A percentile compares a stretch with the other conserved stretches of the same genome.
phyloP scores from a whole-genome alignment of 306 rosid species.

The Begonia loranthoides region DNA sequence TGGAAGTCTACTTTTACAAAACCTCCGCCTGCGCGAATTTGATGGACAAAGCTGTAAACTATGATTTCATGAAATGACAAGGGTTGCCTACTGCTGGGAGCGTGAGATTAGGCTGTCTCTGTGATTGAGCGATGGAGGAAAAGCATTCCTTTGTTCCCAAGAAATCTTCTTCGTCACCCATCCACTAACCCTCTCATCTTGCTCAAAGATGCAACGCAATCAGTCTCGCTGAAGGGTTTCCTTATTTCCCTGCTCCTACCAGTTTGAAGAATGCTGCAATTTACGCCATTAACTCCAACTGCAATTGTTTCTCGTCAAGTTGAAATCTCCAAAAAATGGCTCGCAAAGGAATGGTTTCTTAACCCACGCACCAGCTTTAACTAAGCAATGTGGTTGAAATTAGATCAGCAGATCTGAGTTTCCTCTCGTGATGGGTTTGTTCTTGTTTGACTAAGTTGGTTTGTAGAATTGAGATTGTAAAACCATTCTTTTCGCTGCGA shows the following conservation, averaged over 20 bases:
- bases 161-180: constrained; percentile 52
- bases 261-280: constrained; percentile 56
- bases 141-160: constrained; percentile 50
- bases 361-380: too few relatives aligned
- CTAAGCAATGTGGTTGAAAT: too few relatives aligned
- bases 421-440: too few relatives aligned
- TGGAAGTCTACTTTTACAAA: not conserved
- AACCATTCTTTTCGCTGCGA: too few relatives aligned
- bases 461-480: too few relatives aligned
- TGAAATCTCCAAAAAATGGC: too few relatives aligned
- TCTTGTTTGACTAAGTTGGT: too few relatives aligned
- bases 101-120: not conserved
- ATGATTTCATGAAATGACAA: not conserved
- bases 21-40: not conserved
- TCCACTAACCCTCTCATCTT: constrained; percentile 66
- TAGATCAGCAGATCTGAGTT: too few relatives aligned
- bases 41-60: not conserved
- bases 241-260: constrained; percentile 69
- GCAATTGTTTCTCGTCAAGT: constrained; percentile 12
- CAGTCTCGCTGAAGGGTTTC: constrained; percentile 87
- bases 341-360: too few relatives aligned
- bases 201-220: constrained; percentile 64
- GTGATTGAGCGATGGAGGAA: constrained; percentile 29
- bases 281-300: constrained; percentile 62
- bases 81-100: too few relatives aligned